These are phyloP conservation scores for Globisporangium nodosum DNA, from an alignment of 352 stramenopile species.

Conservation along the genomic window DNA sequence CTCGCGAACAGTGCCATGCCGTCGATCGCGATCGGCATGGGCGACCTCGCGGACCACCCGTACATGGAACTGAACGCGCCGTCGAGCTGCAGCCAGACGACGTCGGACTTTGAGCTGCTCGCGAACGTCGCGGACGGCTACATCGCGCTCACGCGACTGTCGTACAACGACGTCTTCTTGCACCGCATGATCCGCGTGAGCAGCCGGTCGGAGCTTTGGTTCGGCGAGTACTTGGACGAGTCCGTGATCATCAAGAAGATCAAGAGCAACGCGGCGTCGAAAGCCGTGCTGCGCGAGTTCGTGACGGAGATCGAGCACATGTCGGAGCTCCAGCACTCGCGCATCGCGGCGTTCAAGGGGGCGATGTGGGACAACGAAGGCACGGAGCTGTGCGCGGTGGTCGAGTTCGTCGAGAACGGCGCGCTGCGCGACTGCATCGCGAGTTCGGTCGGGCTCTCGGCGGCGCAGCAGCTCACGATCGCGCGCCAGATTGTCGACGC, in stretches of 20 bases:
- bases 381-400: constrained; percentile 65
- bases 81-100: constrained; percentile 61
- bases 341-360: constrained; percentile 63
- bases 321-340: constrained; percentile 55
- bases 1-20: constrained; percentile 40
- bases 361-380: constrained; percentile 71
- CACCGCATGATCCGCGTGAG: constrained; percentile 71
- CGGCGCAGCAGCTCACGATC: constrained; percentile 66
- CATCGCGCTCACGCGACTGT: constrained; percentile 57
- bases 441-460: constrained; percentile 29
- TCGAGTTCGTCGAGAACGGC: constrained; percentile 62
- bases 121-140: constrained; percentile 61
- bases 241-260: constrained; percentile 78
- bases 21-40: constrained; percentile 52
- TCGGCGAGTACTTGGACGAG: constrained; percentile 62
- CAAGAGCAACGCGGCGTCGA: constrained; percentile 64
- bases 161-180: constrained; percentile 68
- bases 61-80: constrained; percentile 46
- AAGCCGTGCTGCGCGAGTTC: constrained; percentile 60
- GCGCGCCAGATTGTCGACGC: constrained; percentile 64
- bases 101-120: constrained; percentile 69
- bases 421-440: constrained; percentile 58
- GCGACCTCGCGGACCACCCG: constrained; percentile 46
- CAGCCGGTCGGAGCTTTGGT: constrained; percentile 66
- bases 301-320: constrained; percentile 82